Conservation (phyloP, 345 rosid genomes). For the Viola odorata region DNA sequence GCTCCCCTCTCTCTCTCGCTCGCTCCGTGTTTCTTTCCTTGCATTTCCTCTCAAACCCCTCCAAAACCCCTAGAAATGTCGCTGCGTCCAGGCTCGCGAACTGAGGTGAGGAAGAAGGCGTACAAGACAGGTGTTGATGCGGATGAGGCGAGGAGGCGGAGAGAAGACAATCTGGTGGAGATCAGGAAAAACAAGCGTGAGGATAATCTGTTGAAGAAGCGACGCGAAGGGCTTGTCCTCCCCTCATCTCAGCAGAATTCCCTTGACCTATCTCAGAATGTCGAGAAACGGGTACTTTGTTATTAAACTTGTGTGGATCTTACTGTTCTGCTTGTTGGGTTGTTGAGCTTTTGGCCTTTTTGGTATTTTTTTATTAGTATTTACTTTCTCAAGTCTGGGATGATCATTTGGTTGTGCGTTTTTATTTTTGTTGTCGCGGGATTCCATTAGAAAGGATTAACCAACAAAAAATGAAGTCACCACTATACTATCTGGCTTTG, state of each 20-base stretch:
- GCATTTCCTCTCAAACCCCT: too few relatives aligned
- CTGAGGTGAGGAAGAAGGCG: slow-evolving; percentile 37
- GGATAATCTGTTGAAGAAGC: slow-evolving; percentile 48
- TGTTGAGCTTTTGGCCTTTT: neutral
- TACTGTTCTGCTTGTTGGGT: neutral
- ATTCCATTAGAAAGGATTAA: neutral
- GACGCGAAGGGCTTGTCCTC: slow-evolving; percentile 32
- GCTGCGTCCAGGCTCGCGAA: slow-evolving; percentile 34
- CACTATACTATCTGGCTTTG: neutral
- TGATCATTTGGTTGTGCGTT: neutral
- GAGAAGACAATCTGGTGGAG: slow-evolving; percentile 52
- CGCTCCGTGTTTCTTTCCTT: neutral
- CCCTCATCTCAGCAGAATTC: slow-evolving; percentile 8
- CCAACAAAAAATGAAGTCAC: neutral
- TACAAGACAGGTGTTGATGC: slow-evolving; percentile 45
- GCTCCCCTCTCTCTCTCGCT: neutral
- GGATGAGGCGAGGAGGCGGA: slow-evolving; percentile 42
- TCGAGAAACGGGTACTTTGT: slow-evolving; percentile 18
- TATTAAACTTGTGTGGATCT: too few relatives aligned
- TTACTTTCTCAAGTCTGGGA: neutral
- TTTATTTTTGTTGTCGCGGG: neutral
- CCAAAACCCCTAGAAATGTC: slow-evolving; percentile 23
- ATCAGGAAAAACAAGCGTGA: slow-evolving; percentile 47
- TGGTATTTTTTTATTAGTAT: neutral
- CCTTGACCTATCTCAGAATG: slow-evolving; percentile 19